Percentiles rank a stretch among this genome's conserved stretches.
These are phyloP conservation scores for Coemansia sp. DNA, from an alignment of 192 early-diverging fungal species.

Conservation along the genomic window DNA sequence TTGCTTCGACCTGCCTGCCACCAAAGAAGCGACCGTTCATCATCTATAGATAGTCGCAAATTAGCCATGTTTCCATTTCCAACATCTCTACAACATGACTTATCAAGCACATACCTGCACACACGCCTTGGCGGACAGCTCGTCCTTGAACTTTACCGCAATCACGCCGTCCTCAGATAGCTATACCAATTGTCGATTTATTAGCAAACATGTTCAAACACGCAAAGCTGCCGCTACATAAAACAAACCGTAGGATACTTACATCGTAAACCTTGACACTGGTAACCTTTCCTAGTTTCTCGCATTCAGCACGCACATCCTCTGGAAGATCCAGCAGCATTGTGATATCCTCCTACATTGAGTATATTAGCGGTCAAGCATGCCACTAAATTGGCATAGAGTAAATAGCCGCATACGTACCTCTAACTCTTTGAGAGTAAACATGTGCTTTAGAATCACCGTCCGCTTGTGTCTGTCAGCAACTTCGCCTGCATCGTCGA, in stretches of 20 bases:
- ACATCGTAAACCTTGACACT: conserved; percentile 95
- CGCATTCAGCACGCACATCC: conserved; percentile 91
- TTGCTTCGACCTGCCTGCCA: conserved; percentile 75
- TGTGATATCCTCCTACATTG: conserved; percentile 72
- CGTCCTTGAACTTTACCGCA: conserved; percentile 84
- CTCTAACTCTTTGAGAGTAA: conserved; percentile 83
- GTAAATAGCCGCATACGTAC: conserved; percentile 43
- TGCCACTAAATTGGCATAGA: background rate
- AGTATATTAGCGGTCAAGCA: background rate
- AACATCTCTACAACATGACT: background rate
- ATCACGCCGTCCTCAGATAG: conserved; percentile 79
- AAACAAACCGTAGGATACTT: conserved; percentile 26
- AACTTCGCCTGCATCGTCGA: conserved; percentile 71
- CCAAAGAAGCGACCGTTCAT: conserved; percentile 95
- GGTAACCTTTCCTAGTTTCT: conserved; percentile 89
- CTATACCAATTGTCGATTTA: conserved; percentile 36
- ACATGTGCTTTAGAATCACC: conserved; percentile 96
- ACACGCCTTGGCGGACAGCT: conserved; percentile 75
- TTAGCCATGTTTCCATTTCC: background rate
- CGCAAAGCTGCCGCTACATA: background rate
- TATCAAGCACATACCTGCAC: conserved; percentile 63
- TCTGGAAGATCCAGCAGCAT: conserved; percentile 89
- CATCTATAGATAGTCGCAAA: conserved; percentile 49
- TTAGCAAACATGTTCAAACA: background rate
- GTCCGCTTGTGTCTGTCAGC: conserved; percentile 75